A percentile compares a stretch with the other conserved stretches of the same genome.
Conservation (phyloP, 2,329 filamentous ascomycete genomes). For the Exophiala mesophila region DNA sequence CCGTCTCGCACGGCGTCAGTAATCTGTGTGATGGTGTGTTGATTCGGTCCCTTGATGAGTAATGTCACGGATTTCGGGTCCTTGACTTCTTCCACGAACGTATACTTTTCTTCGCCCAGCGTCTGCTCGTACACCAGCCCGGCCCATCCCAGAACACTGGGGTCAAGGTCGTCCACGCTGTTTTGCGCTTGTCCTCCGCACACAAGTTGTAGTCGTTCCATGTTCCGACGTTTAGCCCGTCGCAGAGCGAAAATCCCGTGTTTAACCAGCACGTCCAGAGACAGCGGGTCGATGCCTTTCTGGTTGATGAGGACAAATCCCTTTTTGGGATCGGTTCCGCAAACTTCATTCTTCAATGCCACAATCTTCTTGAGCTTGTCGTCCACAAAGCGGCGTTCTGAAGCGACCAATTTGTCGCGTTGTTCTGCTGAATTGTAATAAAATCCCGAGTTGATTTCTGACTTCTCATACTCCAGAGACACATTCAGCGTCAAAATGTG, state of each 20-base stretch:
- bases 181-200: conserved; percentile 91
- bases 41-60: conserved; percentile 95
- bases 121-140: conserved; percentile 96
- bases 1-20: conserved; percentile 95
- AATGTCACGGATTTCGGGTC: conserved; percentile 97
- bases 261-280: conserved; percentile 92
- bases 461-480: conserved; percentile 97
- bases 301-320: conserved; percentile 98
- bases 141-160: conserved; percentile 89
- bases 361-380: conserved; percentile 97
- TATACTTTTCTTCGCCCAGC: conserved; percentile 97
- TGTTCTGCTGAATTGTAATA: conserved; percentile 98
- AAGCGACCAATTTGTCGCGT: conserved; percentile 95
- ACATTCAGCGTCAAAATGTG: conserved; percentile 94
- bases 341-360: conserved; percentile 95
- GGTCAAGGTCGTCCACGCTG: conserved; percentile 86
- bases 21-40: conserved; percentile 93
- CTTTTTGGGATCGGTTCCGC: conserved; percentile 87
- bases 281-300: conserved; percentile 96
- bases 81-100: conserved; percentile 97
- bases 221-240: conserved; percentile 95
- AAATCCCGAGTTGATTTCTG: conserved; percentile 97
- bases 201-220: conserved; percentile 94
- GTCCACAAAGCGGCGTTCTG: conserved; percentile 91
- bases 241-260: conserved; percentile 94